Percentiles rank a stretch among this genome's conserved stretches.
These are phyloP conservation scores for Pelargonium myrrhifolium DNA, from an alignment of 441 rosid genomes.

Conservation along the genomic window DNA sequence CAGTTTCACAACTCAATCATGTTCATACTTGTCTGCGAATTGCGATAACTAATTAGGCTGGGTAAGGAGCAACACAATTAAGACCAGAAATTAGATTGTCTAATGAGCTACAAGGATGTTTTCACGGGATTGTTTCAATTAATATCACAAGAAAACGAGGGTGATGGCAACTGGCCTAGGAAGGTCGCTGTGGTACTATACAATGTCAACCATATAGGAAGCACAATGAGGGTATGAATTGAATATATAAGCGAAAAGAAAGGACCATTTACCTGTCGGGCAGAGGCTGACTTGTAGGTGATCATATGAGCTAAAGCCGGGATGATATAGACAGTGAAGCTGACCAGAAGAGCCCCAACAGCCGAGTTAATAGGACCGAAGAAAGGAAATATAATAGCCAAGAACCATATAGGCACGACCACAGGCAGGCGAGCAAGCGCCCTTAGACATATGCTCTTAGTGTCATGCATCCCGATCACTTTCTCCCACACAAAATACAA, in stretches of 20 bases:
- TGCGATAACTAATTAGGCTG: no score
- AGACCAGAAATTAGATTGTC: no score
- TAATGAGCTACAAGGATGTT: no score
- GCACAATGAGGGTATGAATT: constrained; percentile 4
- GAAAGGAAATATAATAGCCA: constrained; percentile 58
- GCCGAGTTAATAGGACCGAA: constrained; percentile 60
- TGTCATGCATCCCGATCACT: constrained; percentile 53
- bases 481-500: constrained; percentile 59
- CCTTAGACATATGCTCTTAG: constrained; percentile 41
- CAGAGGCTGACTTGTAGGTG: constrained; percentile 40
- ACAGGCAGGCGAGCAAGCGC: constrained; percentile 44
- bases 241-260: background rate
- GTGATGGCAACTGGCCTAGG: no score
- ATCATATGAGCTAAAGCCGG: constrained; percentile 53
- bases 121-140: background rate
- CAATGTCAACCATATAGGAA: constrained; percentile 12
- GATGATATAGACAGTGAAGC: constrained; percentile 57
- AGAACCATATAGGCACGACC: constrained; percentile 56
- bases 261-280: constrained; percentile 32
- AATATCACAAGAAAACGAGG: background rate
- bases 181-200: no score
- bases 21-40: no score
- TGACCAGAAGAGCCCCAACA: constrained; percentile 48
- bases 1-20: no score
- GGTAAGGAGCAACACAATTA: no score